These are phyloP conservation scores for Trametes versicolor DNA, from an alignment of 1,284 basidiomycete species.

Conservation along the genomic window DNA sequence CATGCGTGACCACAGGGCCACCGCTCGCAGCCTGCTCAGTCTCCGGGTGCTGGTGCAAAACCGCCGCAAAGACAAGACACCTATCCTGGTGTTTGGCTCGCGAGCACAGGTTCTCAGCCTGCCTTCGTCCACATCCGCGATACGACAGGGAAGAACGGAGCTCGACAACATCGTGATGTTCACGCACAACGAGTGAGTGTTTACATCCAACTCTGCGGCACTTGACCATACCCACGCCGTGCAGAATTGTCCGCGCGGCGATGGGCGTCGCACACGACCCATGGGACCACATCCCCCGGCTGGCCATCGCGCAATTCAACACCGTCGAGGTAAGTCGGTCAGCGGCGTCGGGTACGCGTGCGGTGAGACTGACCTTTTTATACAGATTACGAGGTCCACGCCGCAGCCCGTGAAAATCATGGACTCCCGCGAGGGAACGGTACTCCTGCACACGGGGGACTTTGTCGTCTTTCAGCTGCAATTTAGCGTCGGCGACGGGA, in stretches of 20 bases:
- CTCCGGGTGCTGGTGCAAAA: constrained; percentile 29
- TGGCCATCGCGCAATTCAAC: constrained; percentile 15
- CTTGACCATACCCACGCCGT: background rate
- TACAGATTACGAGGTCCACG: background rate
- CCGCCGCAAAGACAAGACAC: constrained; percentile 24
- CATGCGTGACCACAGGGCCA: constrained; percentile 23
- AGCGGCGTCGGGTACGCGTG: no score
- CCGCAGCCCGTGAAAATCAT: constrained; percentile 10
- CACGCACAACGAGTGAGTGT: constrained; percentile 12
- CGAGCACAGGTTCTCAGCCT: constrained; percentile 22
- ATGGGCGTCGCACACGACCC: constrained; percentile 24
- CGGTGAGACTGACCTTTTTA: background rate
- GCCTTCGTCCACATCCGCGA: constrained; percentile 2
- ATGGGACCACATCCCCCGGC: constrained; percentile 20
- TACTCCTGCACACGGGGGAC: constrained; percentile 20
- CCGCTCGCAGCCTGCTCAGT: constrained; percentile 15
- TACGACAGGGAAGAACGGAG: constrained; percentile 6
- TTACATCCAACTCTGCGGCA: background rate
- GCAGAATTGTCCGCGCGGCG: constrained; percentile 13
- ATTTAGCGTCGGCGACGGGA: constrained; percentile 27
- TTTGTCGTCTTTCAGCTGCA: constrained; percentile 22
- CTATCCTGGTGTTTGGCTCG: constrained; percentile 22
- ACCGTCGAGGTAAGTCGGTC: constrained; percentile 14
- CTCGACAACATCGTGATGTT: constrained; percentile 20
- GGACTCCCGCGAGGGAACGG: constrained; percentile 11